Evolutionary conservation across 257 asterid genomes (phyloP).

Genomic region (Misopates orontium): DNA sequence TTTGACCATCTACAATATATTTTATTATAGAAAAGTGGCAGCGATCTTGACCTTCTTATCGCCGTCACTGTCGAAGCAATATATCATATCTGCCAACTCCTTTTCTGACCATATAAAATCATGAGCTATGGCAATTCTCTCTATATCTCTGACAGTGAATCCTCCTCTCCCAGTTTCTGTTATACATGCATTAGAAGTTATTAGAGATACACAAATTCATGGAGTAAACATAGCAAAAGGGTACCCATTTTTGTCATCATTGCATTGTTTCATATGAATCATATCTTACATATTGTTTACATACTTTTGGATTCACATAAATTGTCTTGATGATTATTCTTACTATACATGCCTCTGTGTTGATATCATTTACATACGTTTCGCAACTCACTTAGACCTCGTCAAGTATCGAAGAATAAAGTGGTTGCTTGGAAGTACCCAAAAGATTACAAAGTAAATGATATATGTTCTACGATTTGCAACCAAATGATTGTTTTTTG

Average conservation of each 20-base stretch:
- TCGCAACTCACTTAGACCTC: too few relatives aligned
- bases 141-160: constrained; percentile 57
- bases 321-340: too few relatives aligned
- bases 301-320: too few relatives aligned
- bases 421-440: too few relatives aligned
- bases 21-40: constrained; percentile 8
- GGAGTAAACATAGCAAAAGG: not conserved
- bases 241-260: constrained; percentile 1
- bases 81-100: constrained; percentile 75
- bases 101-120: constrained; percentile 89
- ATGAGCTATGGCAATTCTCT: constrained; percentile 66
- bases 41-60: constrained; percentile 70
- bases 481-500: too few relatives aligned
- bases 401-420: too few relatives aligned
- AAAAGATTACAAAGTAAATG: too few relatives aligned
- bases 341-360: too few relatives aligned
- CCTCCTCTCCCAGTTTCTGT: constrained; percentile 80
- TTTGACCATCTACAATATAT: too few relatives aligned
- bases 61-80: constrained; percentile 66
- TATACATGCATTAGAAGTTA: not conserved
- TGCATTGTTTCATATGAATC: constrained; percentile 11
- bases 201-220: constrained; percentile 19
- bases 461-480: too few relatives aligned
- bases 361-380: too few relatives aligned
- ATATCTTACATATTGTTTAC: not conserved